A percentile compares a stretch with the other conserved stretches of the same genome.
Evolutionary conservation across 208 protist species (phyloP).

Genomic region (Trypanosoma cruzi): DNA sequence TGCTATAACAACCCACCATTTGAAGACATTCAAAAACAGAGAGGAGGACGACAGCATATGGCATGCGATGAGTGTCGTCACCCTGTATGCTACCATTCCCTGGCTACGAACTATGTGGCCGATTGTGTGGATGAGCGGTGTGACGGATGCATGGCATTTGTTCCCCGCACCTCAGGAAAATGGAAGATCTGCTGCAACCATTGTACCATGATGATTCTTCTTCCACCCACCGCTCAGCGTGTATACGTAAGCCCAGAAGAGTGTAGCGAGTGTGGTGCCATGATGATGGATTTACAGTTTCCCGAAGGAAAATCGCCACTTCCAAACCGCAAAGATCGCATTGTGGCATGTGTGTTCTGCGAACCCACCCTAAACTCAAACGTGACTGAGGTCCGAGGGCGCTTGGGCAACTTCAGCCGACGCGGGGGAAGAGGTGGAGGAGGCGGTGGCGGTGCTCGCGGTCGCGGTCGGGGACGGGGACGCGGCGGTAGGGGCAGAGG

Average conservation of each 20-base stretch:
- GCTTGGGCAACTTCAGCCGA: constrained; percentile 62
- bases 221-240: constrained; percentile 82
- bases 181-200: constrained; percentile 91
- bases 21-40: constrained; percentile 52
- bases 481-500: constrained; percentile 24
- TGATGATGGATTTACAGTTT: constrained; percentile 77
- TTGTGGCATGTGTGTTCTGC: constrained; percentile 83
- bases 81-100: constrained; percentile 89
- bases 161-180: constrained; percentile 79
- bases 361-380: constrained; percentile 53
- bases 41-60: constrained; percentile 51
- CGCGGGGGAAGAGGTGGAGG: constrained; percentile 26
- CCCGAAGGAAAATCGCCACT: constrained; percentile 81
- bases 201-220: constrained; percentile 89
- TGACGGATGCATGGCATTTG: constrained; percentile 86
- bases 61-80: constrained; percentile 93
- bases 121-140: constrained; percentile 81
- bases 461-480: constrained; percentile 33
- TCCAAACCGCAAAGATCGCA: constrained; percentile 70
- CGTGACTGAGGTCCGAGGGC: constrained; percentile 77
- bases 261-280: constrained; percentile 77
- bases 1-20: constrained; percentile 96
- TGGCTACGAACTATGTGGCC: constrained; percentile 88
- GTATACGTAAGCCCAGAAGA: constrained; percentile 77
- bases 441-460: constrained; percentile 24